Base-by-base conservation (phyloP, 1,284 basidiomycete genomes). In the Erythrobasidium hasegawianum region DNA sequence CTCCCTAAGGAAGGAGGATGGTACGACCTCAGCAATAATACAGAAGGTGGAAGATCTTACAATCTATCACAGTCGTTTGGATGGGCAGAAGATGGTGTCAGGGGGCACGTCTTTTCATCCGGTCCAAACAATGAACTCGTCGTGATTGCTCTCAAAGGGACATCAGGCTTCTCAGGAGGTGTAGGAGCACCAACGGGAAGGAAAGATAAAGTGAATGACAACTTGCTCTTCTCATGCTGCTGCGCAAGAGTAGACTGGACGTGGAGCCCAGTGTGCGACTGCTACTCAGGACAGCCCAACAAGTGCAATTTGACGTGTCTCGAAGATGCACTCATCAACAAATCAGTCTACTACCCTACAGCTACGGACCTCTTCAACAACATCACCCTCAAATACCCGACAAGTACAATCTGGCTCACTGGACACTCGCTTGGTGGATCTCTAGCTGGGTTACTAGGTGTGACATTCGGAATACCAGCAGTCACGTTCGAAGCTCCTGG, bases 161-260 rank as follows among this genome's bases (percentile, higher is more conserved):
- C 94, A 0, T 90, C 90, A 10, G 85, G 90, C 0, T 85, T 84
- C 4, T 88, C 90, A 4, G 84, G 86, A 10, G 74, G 74, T 4
- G 43, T 47, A 18, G 88, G 88, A 0, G 91, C 90, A 0, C 87
- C 90, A 14, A 97, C 95, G 13, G 82, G 84, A 0, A 87, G 85
- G 79, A 94, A 94, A 73, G 94, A 97, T 81, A 96, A 90, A 79
- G 77, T 88, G 57, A 97, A 97, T 77, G 93, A 97, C 78, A 97
- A 97, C 72, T 77, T 98, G n/a, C 80, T 97, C 61, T 98, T 97
- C 79, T 97, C 92, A 60, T 99, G 95, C 78, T 99, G 95, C 79
- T 99, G 95, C 77, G 96, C 96, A 0, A 82, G 86, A 18, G 85
- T 98, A 24, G 90, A 90, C 75, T 96, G 91, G 85, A 87, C 89